Evolutionary conservation across 163 green algal species (phyloP).

Genomic region (Scenedesmus sp.): DNA sequence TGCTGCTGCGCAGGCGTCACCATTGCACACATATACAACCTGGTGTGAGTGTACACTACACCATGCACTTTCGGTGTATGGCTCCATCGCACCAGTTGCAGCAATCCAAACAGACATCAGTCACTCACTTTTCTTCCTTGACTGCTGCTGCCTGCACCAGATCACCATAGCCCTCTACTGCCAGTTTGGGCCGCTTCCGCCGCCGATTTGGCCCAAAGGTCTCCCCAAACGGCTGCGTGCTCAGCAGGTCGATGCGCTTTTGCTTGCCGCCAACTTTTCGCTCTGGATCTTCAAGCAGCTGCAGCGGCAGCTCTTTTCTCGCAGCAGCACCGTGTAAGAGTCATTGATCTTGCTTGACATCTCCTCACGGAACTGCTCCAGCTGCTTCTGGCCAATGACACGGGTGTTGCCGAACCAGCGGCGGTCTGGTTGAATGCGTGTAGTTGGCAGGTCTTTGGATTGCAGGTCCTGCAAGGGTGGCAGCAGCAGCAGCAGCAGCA

Average conservation of each 20-base stretch:
- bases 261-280: slow-evolving; percentile 74
- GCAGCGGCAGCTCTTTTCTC: slow-evolving; percentile 96
- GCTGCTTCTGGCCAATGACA: slow-evolving; percentile 97
- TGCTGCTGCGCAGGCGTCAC: not conserved
- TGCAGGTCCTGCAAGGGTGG: slow-evolving; percentile 88
- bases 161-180: slow-evolving; percentile 76
- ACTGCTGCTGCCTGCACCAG: slow-evolving; percentile 60
- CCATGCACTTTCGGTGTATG: no score
- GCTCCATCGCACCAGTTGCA: not conserved
- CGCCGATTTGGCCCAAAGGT: slow-evolving; percentile 90
- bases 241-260: slow-evolving; percentile 81
- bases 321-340: slow-evolving; percentile 95
- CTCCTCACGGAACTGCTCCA: slow-evolving; percentile 95
- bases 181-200: slow-evolving; percentile 92
- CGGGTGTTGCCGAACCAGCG: slow-evolving; percentile 99
- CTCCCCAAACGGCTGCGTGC: slow-evolving; percentile 86
- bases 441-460: slow-evolving; percentile 94
- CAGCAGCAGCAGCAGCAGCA: not conserved
- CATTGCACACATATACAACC: not conserved
- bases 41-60: no score
- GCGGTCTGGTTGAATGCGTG: slow-evolving; percentile 96
- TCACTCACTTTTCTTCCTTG: slow-evolving; percentile 56
- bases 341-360: slow-evolving; percentile 96
- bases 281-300: slow-evolving; percentile 94
- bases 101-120: not conserved